phyloP scores from a whole-genome alignment of 495 filamentous ascomycete genomes.

The Penicillium taxi region DNA sequence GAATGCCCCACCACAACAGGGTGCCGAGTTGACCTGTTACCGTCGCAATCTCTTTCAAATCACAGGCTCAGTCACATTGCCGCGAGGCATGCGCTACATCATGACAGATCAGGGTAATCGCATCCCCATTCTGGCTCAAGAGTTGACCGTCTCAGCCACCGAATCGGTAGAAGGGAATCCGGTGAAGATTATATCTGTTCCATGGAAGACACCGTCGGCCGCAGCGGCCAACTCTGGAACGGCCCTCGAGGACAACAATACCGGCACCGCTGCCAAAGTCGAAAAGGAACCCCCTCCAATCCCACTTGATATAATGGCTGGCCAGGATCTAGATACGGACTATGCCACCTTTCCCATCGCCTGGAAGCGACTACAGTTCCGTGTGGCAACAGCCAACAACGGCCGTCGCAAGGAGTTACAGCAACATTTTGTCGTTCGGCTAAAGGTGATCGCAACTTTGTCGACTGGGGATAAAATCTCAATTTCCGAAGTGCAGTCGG shows the following conservation, averaged over 20 bases:
- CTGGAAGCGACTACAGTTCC: conserved; percentile 89
- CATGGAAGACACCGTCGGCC: conserved; percentile 69
- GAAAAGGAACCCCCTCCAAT: conserved; percentile 62
- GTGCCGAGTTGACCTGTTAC: conserved; percentile 82
- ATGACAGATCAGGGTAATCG: conserved; percentile 72
- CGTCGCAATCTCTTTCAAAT: conserved; percentile 87
- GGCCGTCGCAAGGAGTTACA: conserved; percentile 72
- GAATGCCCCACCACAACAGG: conserved; percentile 50
- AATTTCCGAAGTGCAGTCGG: conserved; percentile 63
- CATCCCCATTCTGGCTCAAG: conserved; percentile 64
- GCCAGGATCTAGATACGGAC: conserved; percentile 69
- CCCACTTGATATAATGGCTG: conserved; percentile 63
- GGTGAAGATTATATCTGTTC: conserved; percentile 87
- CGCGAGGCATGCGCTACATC: conserved; percentile 61
- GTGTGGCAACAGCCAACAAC: conserved; percentile 82
- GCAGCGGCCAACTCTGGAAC: conserved; percentile 53
- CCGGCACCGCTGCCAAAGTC: conserved; percentile 47
- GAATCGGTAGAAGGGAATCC: conserved; percentile 83
- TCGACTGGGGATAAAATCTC: conserved; percentile 60
- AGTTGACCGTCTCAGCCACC: conserved; percentile 73
- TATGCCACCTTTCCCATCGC: conserved; percentile 75
- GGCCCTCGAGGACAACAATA: conserved; percentile 37
- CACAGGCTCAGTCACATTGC: conserved; percentile 70
- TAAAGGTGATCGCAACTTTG: conserved; percentile 65
- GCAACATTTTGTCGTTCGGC: conserved; percentile 70